Evolutionary conservation across 2,329 filamentous ascomycete genomes (phyloP), one percentile per base, ranked within the genome.

Genomic region (Venturia pyrina): DNA sequence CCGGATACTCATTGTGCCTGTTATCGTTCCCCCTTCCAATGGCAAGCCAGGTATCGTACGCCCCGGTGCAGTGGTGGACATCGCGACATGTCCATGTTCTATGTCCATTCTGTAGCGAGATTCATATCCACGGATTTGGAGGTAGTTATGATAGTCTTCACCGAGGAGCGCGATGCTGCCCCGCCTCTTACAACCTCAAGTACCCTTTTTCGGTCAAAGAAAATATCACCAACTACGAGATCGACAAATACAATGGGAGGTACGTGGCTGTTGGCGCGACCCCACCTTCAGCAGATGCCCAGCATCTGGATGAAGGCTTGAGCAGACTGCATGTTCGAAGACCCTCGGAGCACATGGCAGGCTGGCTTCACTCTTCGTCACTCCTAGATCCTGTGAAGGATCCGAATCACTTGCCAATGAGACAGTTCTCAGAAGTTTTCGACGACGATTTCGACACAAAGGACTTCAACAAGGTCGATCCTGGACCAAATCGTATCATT

Each of bases 11-110:
- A 28, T 28, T 28, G 28, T 28, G 28, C 28, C 28, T 28, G 4
- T 28, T 28, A 28, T 28, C 28, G 10, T 34, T 34, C 28, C 50
- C 34, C 5, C 50, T 34, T 24, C 13, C 13, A 43, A 62, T 62
- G 59, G 34, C 59, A 41, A 62, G 41, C n/a, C 37, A 46, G 11
- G 24, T 62, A 2, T 24, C 41, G 11, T 43, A 43, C 13, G 59
- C 59, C 0, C 59, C 59, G 24, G 59, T 62, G n/a, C 59, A 62
- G 37, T 46, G 59, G 41, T 62, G 59, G 59, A 62, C 37, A 7
- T 62, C 59, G 21, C 37, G 41, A 28, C 37, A 41, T 7, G 59
- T 62, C 59, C 59, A 46, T n/a, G 59, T 62, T n/a, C 37, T 24
- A 2, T 62, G 59, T n/a, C 59, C 59, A 24, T 62, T 34, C 59